Base-by-base conservation (phyloP, 176 grass and related monocot species). In the Echinochloa phyllopogon region DNA sequence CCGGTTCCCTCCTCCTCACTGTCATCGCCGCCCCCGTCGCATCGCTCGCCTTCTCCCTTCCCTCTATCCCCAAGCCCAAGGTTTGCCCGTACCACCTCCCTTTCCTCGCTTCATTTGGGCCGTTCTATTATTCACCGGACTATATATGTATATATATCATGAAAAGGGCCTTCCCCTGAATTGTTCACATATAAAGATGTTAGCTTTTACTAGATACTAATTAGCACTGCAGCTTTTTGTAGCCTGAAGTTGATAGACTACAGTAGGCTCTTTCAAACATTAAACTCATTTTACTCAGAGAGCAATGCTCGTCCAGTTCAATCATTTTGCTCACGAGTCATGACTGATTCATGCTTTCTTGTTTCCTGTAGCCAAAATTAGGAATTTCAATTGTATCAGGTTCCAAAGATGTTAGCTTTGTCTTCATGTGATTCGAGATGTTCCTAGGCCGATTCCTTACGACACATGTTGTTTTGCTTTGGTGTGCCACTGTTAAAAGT, bases 31-130 rank as follows among this genome's bases (percentile, higher is more conserved):
- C 95, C 71, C 95, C 95, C 5, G 78, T 95, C 69, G 92, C 95
- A 15, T 92, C 95, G 16, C 85, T 98, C 25, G 77, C 85, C 29
- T 98, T 98, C 86, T 98, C 95, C 24, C 93, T 95, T 18, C 95
- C 93, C 1, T 90, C 86, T 69, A 57, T 98, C 74, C 90, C 95
- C 49, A 98, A 93, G 77, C 69, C 83, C 72, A 95, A 79, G 87
- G 95, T 73, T 65, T 27, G 61, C 94, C 12, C 15, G 48, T 79
- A 2, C 27, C 49, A 7, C 39, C 2, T 62, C 18, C 68, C 25
- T 21, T 60, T 66, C 9, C 67, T 58, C 25, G 25, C 1, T 6
- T 84, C 38, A 33, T 33, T 33, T 33, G 29, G 47, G 14, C 1
- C 16, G 1, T 49, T 11, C 25, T 58, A 43, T n/a, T 33, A 33